Conservation (phyloP, 2,329 filamentous ascomycete species). For the Fusarium pilosicola region DNA sequence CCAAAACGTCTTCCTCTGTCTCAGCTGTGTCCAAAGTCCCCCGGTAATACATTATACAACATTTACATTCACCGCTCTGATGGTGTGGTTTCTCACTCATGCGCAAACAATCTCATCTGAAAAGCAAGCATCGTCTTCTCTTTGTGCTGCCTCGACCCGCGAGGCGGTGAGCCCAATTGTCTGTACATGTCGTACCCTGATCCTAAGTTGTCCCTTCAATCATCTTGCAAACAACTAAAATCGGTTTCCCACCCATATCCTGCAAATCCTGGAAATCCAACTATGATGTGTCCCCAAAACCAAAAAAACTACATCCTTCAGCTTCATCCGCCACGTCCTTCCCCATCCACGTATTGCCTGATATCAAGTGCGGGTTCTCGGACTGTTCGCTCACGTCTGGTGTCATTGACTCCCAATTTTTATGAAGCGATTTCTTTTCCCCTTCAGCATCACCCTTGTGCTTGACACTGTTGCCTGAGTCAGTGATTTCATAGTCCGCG, state of each 20-base stretch:
- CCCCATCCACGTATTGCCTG: conserved; percentile 54
- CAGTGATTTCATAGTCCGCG: conserved; percentile 26
- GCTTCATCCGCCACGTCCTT: conserved; percentile 32
- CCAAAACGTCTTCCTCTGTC: conserved; percentile 5
- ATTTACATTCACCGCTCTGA: conserved; percentile 29
- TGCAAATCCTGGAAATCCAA: conserved; percentile 32
- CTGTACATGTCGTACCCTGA: conserved; percentile 30
- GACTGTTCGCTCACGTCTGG: conserved; percentile 52
- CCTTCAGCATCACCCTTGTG: conserved; percentile 16
- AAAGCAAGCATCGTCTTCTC: conserved; percentile 13
- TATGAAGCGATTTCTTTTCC: conserved; percentile 47
- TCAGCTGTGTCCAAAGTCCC: conserved; percentile 2
- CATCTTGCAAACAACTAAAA: conserved; percentile 32
- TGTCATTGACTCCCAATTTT: conserved; percentile 51
- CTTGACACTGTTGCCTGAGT: conserved; percentile 11
- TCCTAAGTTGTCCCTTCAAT: conserved; percentile 24
- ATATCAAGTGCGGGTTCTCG: conserved; percentile 47
- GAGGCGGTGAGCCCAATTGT: conserved; percentile 32
- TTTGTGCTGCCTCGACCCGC: conserved; percentile 36
- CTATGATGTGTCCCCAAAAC: conserved; percentile 16
- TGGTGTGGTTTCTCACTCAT: not conserved
- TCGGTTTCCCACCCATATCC: conserved; percentile 29
- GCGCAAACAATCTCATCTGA: not conserved
- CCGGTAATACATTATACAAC: conserved; percentile 30
- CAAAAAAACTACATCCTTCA: conserved; percentile 15